Conservation (phyloP, 306 rosid species). For the Erythrophleum fordii region DNA sequence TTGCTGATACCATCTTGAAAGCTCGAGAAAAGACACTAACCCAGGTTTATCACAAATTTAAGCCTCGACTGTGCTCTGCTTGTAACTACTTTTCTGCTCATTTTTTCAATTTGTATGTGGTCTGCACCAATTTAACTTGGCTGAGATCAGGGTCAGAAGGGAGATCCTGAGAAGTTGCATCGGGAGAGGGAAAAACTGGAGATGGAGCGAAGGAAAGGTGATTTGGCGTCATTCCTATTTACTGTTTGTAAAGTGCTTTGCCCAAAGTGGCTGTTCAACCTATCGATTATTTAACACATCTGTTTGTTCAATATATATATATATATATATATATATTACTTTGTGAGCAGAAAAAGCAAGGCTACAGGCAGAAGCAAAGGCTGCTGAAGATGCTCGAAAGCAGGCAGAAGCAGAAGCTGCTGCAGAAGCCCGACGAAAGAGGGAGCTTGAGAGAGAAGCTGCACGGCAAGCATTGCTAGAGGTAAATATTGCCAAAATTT, state of each 20-base stretch:
- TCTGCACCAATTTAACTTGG: slow-evolving; percentile 36
- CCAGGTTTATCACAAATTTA: slow-evolving; percentile 56
- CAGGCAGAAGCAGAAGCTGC: slow-evolving; percentile 74
- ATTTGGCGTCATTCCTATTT: slow-evolving; percentile 6
- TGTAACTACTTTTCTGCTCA: slow-evolving; percentile 12
- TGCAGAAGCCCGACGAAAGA: slow-evolving; percentile 74
- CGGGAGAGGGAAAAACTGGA: slow-evolving; percentile 74
- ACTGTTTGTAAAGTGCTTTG: neutral
- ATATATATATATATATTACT: neutral
- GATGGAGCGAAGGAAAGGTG: slow-evolving; percentile 71
- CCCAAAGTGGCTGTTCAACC: neutral
- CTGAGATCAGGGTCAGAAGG: slow-evolving; percentile 66
- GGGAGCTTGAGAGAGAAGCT: slow-evolving; percentile 86
- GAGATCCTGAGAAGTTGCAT: slow-evolving; percentile 78
- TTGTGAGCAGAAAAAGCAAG: slow-evolving; percentile 72
- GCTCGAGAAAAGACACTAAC: slow-evolving; percentile 79
- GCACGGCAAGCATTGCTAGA: slow-evolving; percentile 78
- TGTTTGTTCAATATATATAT: slow-evolving; percentile 7
- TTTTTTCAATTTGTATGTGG: slow-evolving; percentile 32
- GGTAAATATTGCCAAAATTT: slow-evolving; percentile 51
- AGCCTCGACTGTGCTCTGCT: slow-evolving; percentile 21
- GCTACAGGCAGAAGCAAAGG: slow-evolving; percentile 84
- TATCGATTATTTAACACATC: slow-evolving; percentile 7
- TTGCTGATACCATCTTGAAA: slow-evolving; percentile 80
- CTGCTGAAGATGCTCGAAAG: slow-evolving; percentile 81